A percentile compares a stretch with the other conserved stretches of the same genome.
phyloP scores from a whole-genome alignment of 192 early-diverging fungal genomes.

The Mortierella alpina region DNA sequence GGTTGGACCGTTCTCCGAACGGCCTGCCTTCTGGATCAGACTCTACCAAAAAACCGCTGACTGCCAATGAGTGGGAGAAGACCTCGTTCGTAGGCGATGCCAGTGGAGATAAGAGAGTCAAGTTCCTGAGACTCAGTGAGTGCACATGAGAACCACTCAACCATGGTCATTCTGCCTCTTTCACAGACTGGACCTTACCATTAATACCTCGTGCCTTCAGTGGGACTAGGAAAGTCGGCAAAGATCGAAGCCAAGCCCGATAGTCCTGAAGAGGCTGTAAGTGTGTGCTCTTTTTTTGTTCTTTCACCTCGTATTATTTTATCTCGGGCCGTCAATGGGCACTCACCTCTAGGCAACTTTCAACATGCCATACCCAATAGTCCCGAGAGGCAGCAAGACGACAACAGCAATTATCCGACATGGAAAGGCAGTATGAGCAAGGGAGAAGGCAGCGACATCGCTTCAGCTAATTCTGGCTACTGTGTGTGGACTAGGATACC shows the following conservation, averaged over 20 bases:
- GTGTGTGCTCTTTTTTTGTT: neutral
- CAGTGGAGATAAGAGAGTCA: constrained; percentile 23
- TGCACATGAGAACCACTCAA: neutral
- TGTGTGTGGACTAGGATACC: too few species aligned
- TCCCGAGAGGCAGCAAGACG: constrained; percentile 19
- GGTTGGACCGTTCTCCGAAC: neutral
- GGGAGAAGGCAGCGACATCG: constrained; percentile 19
- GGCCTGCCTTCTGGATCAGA: neutral
- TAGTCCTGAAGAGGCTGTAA: constrained; percentile 26
- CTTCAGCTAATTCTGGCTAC: constrained; percentile 7
- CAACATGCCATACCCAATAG: neutral
- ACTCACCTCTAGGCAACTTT: too few species aligned
- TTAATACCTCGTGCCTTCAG: neutral
- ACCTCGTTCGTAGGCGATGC: constrained; percentile 33
- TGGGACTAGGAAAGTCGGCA: constrained; percentile 32
- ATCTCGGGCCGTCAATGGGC: neutral
- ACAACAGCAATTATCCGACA: constrained; percentile 9
- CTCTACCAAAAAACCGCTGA: constrained; percentile 2
- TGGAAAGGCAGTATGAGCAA: constrained; percentile 36
- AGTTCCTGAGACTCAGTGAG: constrained; percentile 38
- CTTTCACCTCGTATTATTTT: neutral
- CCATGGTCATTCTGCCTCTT: neutral
- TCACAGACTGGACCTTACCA: too few species aligned
- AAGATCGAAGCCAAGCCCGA: constrained; percentile 30
- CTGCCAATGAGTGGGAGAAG: constrained; percentile 43